Percentiles rank a stretch among this genome's conserved stretches.
These are phyloP conservation scores for Draba incana DNA, from an alignment of 345 rosid species.

Conservation along the genomic window DNA sequence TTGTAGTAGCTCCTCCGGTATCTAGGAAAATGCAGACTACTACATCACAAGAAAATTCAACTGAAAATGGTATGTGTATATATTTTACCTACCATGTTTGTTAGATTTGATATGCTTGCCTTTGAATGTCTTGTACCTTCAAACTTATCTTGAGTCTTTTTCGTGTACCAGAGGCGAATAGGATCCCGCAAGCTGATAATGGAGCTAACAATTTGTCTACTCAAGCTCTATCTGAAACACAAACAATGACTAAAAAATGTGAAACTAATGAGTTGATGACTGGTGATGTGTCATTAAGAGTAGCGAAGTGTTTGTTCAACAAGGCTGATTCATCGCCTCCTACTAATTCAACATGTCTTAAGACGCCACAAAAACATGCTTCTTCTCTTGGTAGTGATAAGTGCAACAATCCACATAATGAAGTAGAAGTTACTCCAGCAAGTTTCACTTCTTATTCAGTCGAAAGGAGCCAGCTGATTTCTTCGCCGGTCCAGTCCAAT, in stretches of 20 bases:
- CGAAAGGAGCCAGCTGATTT: slow-evolving; percentile 69
- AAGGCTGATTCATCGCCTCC: slow-evolving; percentile 46
- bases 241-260: slow-evolving; percentile 14
- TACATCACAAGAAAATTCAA: slow-evolving; percentile 36
- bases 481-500: slow-evolving; percentile 63
- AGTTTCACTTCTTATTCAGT: slow-evolving; percentile 59
- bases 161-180: slow-evolving; percentile 25
- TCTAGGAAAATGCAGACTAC: slow-evolving; percentile 53
- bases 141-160: slow-evolving; percentile 4
- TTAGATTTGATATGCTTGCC: neutral
- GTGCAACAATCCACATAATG: slow-evolving; percentile 46
- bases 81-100: neutral
- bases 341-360: slow-evolving; percentile 54
- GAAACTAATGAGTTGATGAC: slow-evolving; percentile 25
- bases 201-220: slow-evolving; percentile 22
- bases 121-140: neutral
- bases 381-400: slow-evolving; percentile 45
- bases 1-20: slow-evolving; percentile 42
- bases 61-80: slow-evolving; percentile 49
- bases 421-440: slow-evolving; percentile 53
- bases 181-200: slow-evolving; percentile 24
- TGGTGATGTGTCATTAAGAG: slow-evolving; percentile 46
- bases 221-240: slow-evolving; percentile 7
- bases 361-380: slow-evolving; percentile 62
- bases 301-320: slow-evolving; percentile 69